Percentiles rank a stretch among this genome's conserved stretches.
phyloP scores from a whole-genome alignment of 2,329 filamentous ascomycete species.

The Penicillium sp. region DNA sequence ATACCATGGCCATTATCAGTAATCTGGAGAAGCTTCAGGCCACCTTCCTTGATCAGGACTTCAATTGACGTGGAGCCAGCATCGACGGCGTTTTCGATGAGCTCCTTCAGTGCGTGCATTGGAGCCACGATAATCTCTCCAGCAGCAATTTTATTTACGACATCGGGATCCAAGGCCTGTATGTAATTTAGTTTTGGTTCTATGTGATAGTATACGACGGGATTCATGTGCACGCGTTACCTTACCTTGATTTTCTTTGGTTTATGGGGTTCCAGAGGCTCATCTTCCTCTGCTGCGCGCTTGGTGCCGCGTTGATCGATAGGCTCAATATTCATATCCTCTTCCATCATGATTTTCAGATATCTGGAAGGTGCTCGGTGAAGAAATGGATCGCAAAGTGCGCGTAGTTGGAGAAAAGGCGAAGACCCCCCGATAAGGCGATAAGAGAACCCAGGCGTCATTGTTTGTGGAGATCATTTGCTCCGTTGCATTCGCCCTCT shows the following conservation, averaged over 20 bases:
- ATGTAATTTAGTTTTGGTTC: neutral
- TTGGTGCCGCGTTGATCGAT: slow-evolving; percentile 46
- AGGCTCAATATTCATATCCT: slow-evolving; percentile 48
- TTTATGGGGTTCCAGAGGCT: slow-evolving; percentile 31
- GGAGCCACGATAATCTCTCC: slow-evolving; percentile 98
- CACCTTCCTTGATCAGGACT: slow-evolving; percentile 89
- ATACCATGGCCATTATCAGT: slow-evolving; percentile 97
- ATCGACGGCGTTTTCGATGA: slow-evolving; percentile 96
- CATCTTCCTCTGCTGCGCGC: slow-evolving; percentile 50
- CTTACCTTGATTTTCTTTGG: slow-evolving; percentile 51
- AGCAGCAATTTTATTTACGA: slow-evolving; percentile 97
- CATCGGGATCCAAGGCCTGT: slow-evolving; percentile 82
- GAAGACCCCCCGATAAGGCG: slow-evolving; percentile 23
- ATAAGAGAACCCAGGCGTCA: slow-evolving; percentile 15
- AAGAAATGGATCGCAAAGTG: neutral
- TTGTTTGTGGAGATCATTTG: slow-evolving; percentile 5
- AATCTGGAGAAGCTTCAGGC: slow-evolving; percentile 91
- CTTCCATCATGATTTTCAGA: slow-evolving; percentile 30
- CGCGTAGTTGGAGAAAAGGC: slow-evolving; percentile 18
- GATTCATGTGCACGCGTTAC: neutral
- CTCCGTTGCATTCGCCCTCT: neutral
- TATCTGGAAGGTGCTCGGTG: neutral
- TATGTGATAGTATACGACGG: neutral
- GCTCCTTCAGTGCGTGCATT: slow-evolving; percentile 91
- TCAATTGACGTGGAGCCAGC: slow-evolving; percentile 92